Conservation (phyloP, 2,329 filamentous ascomycete species). For the Pseudopyricularia cyperi region DNA sequence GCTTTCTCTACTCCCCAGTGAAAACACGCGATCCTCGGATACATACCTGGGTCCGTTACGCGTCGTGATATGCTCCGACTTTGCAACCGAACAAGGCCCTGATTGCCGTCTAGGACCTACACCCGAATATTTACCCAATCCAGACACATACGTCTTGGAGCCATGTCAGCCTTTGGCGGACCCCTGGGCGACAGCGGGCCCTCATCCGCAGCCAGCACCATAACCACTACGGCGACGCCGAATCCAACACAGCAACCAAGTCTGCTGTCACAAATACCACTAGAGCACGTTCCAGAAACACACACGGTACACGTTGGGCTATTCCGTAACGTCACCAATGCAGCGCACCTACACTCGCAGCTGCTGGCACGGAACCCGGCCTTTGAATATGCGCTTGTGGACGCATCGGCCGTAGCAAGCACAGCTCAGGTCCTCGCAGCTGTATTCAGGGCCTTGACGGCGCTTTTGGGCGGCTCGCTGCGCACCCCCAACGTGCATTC, state of each 20-base stretch:
- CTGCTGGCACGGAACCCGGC: conserved; percentile 71
- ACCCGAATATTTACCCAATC: no score
- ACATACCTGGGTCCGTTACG: no score
- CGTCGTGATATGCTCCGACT: not conserved
- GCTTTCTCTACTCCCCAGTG: not conserved
- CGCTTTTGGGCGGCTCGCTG: conserved; percentile 42
- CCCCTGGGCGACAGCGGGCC: not conserved
- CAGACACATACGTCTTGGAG: no score
- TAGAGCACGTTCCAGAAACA: conserved; percentile 62
- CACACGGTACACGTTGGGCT: conserved; percentile 61
- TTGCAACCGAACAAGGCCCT: no score
- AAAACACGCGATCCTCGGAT: no score
- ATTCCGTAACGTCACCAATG: conserved; percentile 66
- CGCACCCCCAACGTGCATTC: conserved; percentile 81
- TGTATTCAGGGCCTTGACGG: conserved; percentile 63
- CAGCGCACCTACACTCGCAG: conserved; percentile 66
- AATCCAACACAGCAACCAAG: not conserved
- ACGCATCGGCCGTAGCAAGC: conserved; percentile 68
- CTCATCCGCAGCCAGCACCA: not conserved
- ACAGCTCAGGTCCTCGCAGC: conserved; percentile 62
- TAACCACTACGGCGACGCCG: conserved; percentile 2
- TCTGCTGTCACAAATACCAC: conserved; percentile 49
- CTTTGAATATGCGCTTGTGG: conserved; percentile 90
- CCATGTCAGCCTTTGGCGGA: not conserved
- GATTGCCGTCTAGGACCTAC: no score